A percentile compares a stretch with the other conserved stretches of the same genome.
phyloP scores from a whole-genome alignment of 2,329 filamentous ascomycete genomes.

The Fusarium mundagurra region DNA sequence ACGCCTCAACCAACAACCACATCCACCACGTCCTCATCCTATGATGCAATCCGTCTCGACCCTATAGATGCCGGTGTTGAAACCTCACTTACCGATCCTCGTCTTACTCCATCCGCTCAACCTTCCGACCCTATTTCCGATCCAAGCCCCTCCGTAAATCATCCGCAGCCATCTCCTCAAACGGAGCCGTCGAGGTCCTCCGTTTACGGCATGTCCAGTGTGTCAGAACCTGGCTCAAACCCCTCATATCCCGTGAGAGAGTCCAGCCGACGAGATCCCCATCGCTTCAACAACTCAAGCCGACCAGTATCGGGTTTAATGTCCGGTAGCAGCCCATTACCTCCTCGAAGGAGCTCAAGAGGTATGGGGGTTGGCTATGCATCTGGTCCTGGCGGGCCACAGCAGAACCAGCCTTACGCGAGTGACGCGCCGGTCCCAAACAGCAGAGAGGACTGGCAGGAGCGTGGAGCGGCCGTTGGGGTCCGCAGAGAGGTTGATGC shows the following conservation, averaged over 20 bases:
- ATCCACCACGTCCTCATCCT: conserved; percentile 29
- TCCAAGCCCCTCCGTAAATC: conserved; percentile 15
- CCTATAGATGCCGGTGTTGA: conserved; percentile 37
- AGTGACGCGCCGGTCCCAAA: conserved; percentile 56
- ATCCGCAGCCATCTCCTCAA: conserved; percentile 29
- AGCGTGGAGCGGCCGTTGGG: conserved; percentile 88
- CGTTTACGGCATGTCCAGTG: conserved; percentile 62
- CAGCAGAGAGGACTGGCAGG: conserved; percentile 94
- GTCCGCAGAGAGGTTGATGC: conserved; percentile 86
- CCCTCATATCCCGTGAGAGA: conserved; percentile 68
- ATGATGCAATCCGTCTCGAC: conserved; percentile 40
- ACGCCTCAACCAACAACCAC: conserved; percentile 32
- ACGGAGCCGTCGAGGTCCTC: conserved; percentile 54
- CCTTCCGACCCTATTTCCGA: conserved; percentile 26
- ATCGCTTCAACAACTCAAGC: conserved; percentile 70
- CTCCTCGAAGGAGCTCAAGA: conserved; percentile 80
- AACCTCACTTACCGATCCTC: conserved; percentile 35
- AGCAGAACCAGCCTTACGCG: conserved; percentile 42
- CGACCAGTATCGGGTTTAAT: conserved; percentile 58
- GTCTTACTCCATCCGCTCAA: conserved; percentile 27
- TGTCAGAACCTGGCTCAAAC: conserved; percentile 71
- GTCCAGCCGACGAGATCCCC: conserved; percentile 69
- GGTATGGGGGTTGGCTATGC: conserved; percentile 69
- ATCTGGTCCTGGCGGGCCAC: conserved; percentile 41
- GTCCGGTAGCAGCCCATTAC: conserved; percentile 68